Percentiles rank a stretch among this genome's conserved stretches.
These are phyloP conservation scores for Lasiodiplodia gonubiensis DNA, from an alignment of 2,329 filamentous ascomycete species.

Conservation along the genomic window DNA sequence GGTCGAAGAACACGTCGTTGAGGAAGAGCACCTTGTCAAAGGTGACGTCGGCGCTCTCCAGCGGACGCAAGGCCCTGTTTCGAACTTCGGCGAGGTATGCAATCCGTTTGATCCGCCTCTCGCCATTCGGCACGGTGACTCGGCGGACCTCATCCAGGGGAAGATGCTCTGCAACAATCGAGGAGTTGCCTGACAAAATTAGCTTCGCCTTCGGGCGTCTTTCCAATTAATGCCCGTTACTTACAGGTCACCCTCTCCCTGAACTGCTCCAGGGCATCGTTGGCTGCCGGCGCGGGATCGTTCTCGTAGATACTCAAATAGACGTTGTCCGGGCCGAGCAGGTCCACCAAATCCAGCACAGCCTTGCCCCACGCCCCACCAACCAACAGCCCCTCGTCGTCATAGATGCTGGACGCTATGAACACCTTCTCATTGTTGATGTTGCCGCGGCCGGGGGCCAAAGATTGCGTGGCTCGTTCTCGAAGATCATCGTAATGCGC, in stretches of 20 bases:
- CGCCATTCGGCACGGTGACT: constrained; percentile 67
- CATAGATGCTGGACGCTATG: constrained; percentile 74
- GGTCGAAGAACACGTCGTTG: constrained; percentile 72
- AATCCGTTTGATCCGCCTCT: constrained; percentile 71
- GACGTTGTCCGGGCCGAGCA: constrained; percentile 71
- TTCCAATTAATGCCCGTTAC: background rate
- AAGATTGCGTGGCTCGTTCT: constrained; percentile 38
- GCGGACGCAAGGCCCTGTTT: constrained; percentile 70
- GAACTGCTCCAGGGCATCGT: constrained; percentile 61
- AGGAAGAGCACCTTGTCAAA: constrained; percentile 65
- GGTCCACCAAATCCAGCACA: constrained; percentile 65
- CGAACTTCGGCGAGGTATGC: constrained; percentile 74
- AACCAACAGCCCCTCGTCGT: constrained; percentile 65
- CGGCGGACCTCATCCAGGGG: constrained; percentile 63
- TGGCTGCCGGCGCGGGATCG: constrained; percentile 64
- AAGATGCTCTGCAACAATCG: constrained; percentile 66
- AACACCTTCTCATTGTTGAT: constrained; percentile 69
- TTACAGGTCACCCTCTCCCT: constrained; percentile 56
- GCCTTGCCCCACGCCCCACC: constrained; percentile 68
- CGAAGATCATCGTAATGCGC: constrained; percentile 56
- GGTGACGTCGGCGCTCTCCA: constrained; percentile 61
- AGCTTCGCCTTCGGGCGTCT: background rate
- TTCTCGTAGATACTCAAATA: constrained; percentile 78
- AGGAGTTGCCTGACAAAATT: constrained; percentile 45
- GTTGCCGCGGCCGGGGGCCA: constrained; percentile 54